A percentile compares a stretch with the other conserved stretches of the same genome.
Evolutionary conservation across 495 filamentous ascomycete species (phyloP).

Genomic region (Trichoderma gamsii): DNA sequence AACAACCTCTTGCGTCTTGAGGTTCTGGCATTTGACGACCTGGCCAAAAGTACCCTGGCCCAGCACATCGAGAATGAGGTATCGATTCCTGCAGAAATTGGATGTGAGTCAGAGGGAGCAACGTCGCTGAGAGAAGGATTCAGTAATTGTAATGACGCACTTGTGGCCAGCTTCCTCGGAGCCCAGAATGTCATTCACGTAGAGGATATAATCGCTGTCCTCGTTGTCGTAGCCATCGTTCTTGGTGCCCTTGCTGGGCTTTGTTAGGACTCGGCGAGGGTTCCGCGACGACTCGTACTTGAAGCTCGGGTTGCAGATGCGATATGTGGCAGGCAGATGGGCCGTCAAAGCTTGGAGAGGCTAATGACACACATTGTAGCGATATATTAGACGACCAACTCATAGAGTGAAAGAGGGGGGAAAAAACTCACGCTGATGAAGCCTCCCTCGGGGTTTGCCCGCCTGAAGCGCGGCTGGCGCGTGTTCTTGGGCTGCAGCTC

Average conservation of each 20-base stretch:
- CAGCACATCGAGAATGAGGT: slow-evolving; percentile 95
- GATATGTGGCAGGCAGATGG: slow-evolving; percentile 89
- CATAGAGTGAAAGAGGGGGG: slow-evolving; percentile 14
- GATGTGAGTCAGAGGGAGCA: background rate
- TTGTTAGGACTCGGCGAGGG: slow-evolving; percentile 93
- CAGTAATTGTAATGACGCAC: slow-evolving; percentile 43
- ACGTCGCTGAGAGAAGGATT: background rate
- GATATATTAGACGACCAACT: background rate
- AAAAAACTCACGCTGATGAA: slow-evolving; percentile 83
- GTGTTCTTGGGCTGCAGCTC: slow-evolving; percentile 82
- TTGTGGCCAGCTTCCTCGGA: slow-evolving; percentile 98
- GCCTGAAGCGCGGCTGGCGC: slow-evolving; percentile 78
- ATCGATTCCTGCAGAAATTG: slow-evolving; percentile 66
- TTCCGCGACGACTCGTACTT: slow-evolving; percentile 99
- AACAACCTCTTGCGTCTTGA: slow-evolving; percentile 96
- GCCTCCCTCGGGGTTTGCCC: slow-evolving; percentile 94
- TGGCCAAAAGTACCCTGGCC: slow-evolving; percentile 99
- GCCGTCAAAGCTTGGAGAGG: slow-evolving; percentile 93
- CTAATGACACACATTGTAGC: slow-evolving; percentile 36
- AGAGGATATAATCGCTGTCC: slow-evolving; percentile 98
- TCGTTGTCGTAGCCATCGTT: slow-evolving; percentile 99
- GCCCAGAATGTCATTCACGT: slow-evolving; percentile 97
- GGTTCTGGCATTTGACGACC: slow-evolving; percentile 98
- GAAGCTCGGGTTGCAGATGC: slow-evolving; percentile 96
- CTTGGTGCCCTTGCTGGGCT: slow-evolving; percentile 97